A percentile compares a stretch with the other conserved stretches of the same genome.
Evolutionary conservation across 208 protist genomes (phyloP).

Genomic region (Acanthamoeba castellanii): DNA sequence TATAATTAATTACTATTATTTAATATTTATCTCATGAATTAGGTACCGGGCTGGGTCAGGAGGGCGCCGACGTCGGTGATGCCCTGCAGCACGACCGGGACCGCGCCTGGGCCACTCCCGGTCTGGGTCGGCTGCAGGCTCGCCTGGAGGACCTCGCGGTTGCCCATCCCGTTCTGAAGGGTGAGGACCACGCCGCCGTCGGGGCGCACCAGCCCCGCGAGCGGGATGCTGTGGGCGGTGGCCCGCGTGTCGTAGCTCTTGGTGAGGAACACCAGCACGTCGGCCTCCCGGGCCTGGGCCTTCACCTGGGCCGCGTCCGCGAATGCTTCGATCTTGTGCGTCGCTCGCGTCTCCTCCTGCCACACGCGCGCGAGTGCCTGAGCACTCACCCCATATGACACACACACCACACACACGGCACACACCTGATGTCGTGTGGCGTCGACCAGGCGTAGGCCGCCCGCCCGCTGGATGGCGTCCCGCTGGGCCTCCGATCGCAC

Average conservation of each 20-base stretch:
- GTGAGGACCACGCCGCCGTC: not conserved
- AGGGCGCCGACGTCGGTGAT: constrained; percentile 34
- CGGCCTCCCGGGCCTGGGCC: not conserved
- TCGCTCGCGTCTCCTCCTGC: too few relatives aligned
- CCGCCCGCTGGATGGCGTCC: not conserved
- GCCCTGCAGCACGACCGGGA: constrained; percentile 1
- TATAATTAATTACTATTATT: too few relatives aligned
- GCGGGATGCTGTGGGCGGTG: not conserved
- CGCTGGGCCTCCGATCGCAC: not conserved
- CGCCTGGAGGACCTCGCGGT: constrained; percentile 1
- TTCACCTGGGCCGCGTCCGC: not conserved
- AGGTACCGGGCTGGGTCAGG: not conserved
- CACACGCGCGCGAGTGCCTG: too few relatives aligned
- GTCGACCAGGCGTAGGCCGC: not conserved
- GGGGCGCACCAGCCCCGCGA: not conserved
- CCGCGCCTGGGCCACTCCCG: not conserved
- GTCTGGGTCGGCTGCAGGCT: not conserved
- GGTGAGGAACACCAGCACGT: constrained; percentile 39
- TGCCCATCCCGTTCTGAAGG: constrained; percentile 50
- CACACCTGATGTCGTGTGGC: not conserved
- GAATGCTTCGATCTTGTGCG: not conserved
- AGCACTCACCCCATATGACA: too few relatives aligned
- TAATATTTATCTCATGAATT: too few relatives aligned
- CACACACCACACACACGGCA: too few relatives aligned
- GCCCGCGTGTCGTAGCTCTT: constrained; percentile 39